phyloP scores from a whole-genome alignment of 2,329 filamentous ascomycete species.

The Sclerotinia glacialis region DNA sequence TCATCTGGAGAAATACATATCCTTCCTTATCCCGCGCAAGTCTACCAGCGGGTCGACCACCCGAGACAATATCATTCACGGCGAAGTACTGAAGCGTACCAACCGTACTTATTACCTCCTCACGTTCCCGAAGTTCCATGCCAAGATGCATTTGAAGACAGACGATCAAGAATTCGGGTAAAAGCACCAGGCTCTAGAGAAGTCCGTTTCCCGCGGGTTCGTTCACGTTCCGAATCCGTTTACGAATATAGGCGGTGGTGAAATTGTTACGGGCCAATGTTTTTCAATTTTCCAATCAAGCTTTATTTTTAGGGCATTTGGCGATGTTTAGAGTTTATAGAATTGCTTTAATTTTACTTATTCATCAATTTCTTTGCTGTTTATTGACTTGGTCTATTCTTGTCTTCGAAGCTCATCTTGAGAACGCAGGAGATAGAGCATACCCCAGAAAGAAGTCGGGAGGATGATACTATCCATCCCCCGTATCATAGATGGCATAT shows the following conservation, averaged over 20 bases:
- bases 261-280: not conserved
- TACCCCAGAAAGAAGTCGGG: no score
- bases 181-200: slow-evolving; percentile 8
- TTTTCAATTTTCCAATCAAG: not conserved
- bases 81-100: not conserved
- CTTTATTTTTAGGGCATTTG: not conserved
- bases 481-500: no score
- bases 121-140: not conserved
- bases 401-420: no score
- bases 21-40: not conserved
- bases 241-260: slow-evolving; percentile 20
- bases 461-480: no score
- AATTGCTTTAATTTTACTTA: not conserved
- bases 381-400: no score
- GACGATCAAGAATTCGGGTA: slow-evolving; percentile 7
- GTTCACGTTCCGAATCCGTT: slow-evolving; percentile 12
- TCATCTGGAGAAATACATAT: not conserved
- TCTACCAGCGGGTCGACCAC: not conserved
- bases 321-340: not conserved
- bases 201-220: slow-evolving; percentile 9
- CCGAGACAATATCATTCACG: not conserved
- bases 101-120: not conserved
- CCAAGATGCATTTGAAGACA: slow-evolving; percentile 6
- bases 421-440: no score
- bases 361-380: no score